A percentile compares a stretch with the other conserved stretches of the same genome.
phyloP scores from a whole-genome alignment of 2,329 filamentous ascomycete species.

The Arthrobotrys iridis region DNA sequence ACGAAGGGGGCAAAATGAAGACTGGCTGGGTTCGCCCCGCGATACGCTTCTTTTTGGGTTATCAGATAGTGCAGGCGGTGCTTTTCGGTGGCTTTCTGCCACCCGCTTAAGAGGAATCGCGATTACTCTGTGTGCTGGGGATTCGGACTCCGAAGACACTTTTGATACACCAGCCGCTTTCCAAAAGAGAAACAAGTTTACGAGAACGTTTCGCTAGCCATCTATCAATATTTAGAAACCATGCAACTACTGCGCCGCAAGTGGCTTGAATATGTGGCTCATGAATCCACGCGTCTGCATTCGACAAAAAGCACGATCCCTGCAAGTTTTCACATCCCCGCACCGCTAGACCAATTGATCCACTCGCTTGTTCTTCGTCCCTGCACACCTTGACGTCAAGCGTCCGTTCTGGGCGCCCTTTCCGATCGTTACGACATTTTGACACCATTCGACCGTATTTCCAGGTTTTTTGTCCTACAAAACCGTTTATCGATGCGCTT shows the following conservation, averaged over 20 bases:
- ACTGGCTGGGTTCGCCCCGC: slow-evolving; percentile 60
- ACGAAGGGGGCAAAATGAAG: slow-evolving; percentile 41
- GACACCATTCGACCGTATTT: slow-evolving; percentile 37
- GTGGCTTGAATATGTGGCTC: slow-evolving; percentile 34
- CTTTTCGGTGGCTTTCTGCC: slow-evolving; percentile 91
- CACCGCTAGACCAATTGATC: slow-evolving; percentile 15
- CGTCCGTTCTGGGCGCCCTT: not conserved
- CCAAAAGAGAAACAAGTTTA: not conserved
- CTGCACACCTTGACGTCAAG: slow-evolving; percentile 46
- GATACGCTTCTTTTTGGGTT: slow-evolving; percentile 78
- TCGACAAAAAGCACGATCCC: not conserved
- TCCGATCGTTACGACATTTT: slow-evolving; percentile 48
- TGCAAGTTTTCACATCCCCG: not conserved
- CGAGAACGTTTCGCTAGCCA: not conserved
- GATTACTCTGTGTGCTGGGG: too few species aligned
- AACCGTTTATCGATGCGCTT: slow-evolving; percentile 7
- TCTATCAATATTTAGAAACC: not conserved
- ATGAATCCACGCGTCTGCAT: not conserved
- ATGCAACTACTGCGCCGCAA: slow-evolving; percentile 18
- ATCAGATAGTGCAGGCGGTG: slow-evolving; percentile 81
- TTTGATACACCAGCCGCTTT: not conserved
- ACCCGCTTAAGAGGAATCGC: slow-evolving; percentile 77
- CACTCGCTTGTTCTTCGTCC: not conserved
- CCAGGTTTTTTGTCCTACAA: slow-evolving; percentile 33
- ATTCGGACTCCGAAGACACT: slow-evolving; percentile 7